Evolutionary conservation across 2,329 filamentous ascomycete species (phyloP), one percentile per base, ranked within the genome.

Genomic region (Ambrosiella xylebori): DNA sequence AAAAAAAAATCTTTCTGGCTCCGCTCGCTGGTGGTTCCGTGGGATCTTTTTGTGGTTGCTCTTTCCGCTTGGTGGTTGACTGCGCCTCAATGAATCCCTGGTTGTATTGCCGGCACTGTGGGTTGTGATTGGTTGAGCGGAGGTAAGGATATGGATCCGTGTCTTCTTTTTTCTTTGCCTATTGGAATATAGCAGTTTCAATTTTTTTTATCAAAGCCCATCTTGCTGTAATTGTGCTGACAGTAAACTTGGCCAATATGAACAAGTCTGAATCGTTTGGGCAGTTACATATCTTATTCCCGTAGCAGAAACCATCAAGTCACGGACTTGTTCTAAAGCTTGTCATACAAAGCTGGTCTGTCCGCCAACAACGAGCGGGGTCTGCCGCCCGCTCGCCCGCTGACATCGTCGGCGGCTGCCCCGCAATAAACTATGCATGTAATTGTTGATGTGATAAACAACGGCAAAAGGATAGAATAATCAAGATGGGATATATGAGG

Each of bases 41-140:
- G 19, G 6, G 8, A 27, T 52, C 7, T 52, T 52, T 52, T 52
- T 35, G 11, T 35, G 17, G 45, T 15, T 36, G 50, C 35, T 53
- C 52, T 54, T 54, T 39, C 52, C 15, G 52, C 17, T 55, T 44
- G 53, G 53, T 55, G 38, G 53, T 41, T 41, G 53, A 55, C 53
- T 55, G 53, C 53, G 53, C 53, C 53, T 55, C 53, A 55, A 40
- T 55, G 38, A 37, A 38, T 19, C 53, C 53, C 53, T 55, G 17
- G 53, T 44, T 39, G 53, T 44, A 27, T 44, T 39, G 53, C 39
- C 15, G 38, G 12, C 38, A 39, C 38, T 41, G 53, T 8, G 35
- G 12, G 53, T 12, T 55, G 13, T 44, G 53, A 54, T 55, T 55
- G 38, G 38, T 36, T 51, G 38, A 27, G 17, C 38, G 36, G 27